Conservation (phyloP, 805 yeast genomes). For the Pichia deserticola region DNA sequence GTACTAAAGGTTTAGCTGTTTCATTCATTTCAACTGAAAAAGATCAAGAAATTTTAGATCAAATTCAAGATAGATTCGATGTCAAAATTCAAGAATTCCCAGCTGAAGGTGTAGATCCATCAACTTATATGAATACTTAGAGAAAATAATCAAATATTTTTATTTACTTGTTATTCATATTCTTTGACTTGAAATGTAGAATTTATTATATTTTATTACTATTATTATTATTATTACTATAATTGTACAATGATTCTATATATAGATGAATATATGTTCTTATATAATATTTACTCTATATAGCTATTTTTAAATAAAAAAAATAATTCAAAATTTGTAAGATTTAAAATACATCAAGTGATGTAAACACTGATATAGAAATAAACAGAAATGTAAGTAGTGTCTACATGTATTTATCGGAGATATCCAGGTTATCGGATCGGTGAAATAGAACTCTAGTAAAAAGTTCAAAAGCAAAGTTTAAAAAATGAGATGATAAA, state of each 20-base stretch:
- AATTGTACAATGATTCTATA: neutral
- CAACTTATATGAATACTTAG: slow-evolving; percentile 93
- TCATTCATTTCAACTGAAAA: slow-evolving; percentile 81
- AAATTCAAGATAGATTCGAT: slow-evolving; percentile 95
- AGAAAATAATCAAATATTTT: neutral
- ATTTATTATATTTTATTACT: neutral
- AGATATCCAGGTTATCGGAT: no score
- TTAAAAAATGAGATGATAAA: neutral
- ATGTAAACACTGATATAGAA: no score
- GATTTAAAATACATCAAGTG: no score
- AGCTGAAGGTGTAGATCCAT: slow-evolving; percentile 95
- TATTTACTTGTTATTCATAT: neutral
- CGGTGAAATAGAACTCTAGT: no score
- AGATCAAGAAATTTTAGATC: slow-evolving; percentile 82
- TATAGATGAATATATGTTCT: neutral
- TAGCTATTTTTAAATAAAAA: no score
- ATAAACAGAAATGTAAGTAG: no score
- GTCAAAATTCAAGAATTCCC: slow-evolving; percentile 94
- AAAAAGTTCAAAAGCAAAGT: no score
- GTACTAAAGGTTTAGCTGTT: slow-evolving; percentile 96
- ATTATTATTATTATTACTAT: neutral
- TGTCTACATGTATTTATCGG: no score
- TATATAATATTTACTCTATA: no score
- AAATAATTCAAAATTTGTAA: no score
- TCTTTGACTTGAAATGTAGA: neutral